These are phyloP conservation scores for Talaromyces ruber DNA, from an alignment of 495 filamentous ascomycete genomes.

Conservation along the genomic window DNA sequence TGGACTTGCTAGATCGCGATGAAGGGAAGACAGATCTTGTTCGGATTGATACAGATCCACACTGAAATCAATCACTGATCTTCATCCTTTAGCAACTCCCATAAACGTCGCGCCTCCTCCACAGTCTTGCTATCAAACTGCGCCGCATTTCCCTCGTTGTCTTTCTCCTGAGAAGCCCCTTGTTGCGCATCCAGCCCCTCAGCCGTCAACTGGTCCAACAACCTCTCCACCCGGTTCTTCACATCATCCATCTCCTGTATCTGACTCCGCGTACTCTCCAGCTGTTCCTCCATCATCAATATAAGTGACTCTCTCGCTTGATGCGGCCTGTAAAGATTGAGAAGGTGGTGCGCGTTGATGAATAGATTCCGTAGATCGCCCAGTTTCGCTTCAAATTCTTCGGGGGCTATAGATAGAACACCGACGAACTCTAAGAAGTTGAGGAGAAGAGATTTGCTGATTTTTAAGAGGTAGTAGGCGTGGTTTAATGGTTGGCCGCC, in stretches of 20 bases:
- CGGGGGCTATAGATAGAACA: slow-evolving; percentile 55
- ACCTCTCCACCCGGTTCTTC: slow-evolving; percentile 61
- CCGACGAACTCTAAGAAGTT: slow-evolving; percentile 79
- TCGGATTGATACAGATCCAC: not conserved
- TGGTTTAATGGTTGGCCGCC: slow-evolving; percentile 48
- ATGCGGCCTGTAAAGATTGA: slow-evolving; percentile 94
- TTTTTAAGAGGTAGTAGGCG: slow-evolving; percentile 64
- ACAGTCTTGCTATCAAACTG: slow-evolving; percentile 8
- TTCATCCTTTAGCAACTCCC: slow-evolving; percentile 29
- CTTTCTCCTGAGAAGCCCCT: not conserved
- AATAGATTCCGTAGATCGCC: slow-evolving; percentile 69
- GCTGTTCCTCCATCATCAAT: slow-evolving; percentile 82
- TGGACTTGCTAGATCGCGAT: not conserved
- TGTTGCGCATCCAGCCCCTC: slow-evolving; percentile 20
- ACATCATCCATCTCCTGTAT: slow-evolving; percentile 65
- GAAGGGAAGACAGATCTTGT: not conserved
- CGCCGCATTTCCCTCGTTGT: slow-evolving; percentile 3
- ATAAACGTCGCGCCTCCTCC: slow-evolving; percentile 24
- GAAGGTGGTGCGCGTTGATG: slow-evolving; percentile 79
- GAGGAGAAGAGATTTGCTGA: slow-evolving; percentile 74
- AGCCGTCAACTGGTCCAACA: slow-evolving; percentile 55
- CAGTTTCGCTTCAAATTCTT: slow-evolving; percentile 54
- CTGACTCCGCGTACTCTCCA: slow-evolving; percentile 66
- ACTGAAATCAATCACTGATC: slow-evolving; percentile 7
- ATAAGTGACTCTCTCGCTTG: slow-evolving; percentile 90